Evolutionary conservation across 768 basidiomycete genomes (phyloP).

Genomic region (Amanita brunnescens): DNA sequence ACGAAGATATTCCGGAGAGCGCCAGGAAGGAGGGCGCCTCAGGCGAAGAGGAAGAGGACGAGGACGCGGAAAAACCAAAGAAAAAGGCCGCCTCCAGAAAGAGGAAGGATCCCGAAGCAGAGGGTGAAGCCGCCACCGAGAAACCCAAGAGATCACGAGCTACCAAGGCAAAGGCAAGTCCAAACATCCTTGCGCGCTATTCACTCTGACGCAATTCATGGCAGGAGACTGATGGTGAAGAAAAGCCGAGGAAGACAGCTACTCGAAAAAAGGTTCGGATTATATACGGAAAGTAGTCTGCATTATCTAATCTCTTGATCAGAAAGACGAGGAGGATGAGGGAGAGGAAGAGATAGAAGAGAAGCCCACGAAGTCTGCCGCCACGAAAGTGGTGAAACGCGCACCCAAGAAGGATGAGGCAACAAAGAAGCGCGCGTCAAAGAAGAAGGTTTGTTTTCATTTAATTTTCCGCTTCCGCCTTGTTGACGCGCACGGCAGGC

Average conservation of each 20-base stretch:
- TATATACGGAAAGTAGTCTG: constrained; percentile 11
- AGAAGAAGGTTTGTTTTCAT: constrained; percentile 28
- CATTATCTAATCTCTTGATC: background rate
- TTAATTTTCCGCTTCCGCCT: background rate
- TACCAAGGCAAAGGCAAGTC: constrained; percentile 8
- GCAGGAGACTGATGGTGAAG: constrained; percentile 23
- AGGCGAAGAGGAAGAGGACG: constrained; percentile 33
- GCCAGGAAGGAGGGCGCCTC: constrained; percentile 52
- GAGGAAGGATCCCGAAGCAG: constrained; percentile 16
- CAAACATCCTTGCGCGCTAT: background rate
- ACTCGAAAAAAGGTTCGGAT: constrained; percentile 14
- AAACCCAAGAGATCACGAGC: constrained; percentile 22
- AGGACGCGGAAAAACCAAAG: constrained; percentile 41
- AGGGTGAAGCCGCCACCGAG: constrained; percentile 20
- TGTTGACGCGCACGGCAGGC: constrained; percentile 6
- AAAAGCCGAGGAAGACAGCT: constrained; percentile 40
- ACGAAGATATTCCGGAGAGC: constrained; percentile 73
- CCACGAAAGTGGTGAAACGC: too few species aligned
- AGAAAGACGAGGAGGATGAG: constrained; percentile 23
- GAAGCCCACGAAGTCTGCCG: constrained; percentile 37
- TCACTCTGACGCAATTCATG: background rate
- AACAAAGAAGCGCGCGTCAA: constrained; percentile 38
- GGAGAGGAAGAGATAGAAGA: constrained; percentile 29
- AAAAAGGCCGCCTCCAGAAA: constrained; percentile 35
- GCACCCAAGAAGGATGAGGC: constrained; percentile 26